A percentile compares a stretch with the other conserved stretches of the same genome.
phyloP scores from a whole-genome alignment of 257 asterid genomes.

The Rhazya stricta region DNA sequence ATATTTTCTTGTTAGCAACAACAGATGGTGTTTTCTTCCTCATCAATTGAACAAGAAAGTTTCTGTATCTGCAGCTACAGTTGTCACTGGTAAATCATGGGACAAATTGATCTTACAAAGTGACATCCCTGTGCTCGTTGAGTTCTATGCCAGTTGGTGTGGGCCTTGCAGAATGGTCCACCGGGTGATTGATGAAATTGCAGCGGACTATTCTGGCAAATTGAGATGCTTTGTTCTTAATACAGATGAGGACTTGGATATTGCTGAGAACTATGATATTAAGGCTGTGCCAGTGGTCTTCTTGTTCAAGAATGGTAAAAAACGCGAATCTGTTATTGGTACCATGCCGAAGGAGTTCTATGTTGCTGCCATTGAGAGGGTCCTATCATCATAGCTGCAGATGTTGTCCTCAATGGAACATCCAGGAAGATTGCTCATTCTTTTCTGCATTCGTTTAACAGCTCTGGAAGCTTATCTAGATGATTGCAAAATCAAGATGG shows the following conservation, averaged over 20 bases:
- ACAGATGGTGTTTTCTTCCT: background rate
- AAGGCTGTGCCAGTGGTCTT: slow-evolving; percentile 88
- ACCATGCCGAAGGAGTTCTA: slow-evolving; percentile 94
- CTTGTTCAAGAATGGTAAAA: slow-evolving; percentile 77
- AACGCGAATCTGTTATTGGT: slow-evolving; percentile 53
- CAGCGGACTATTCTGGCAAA: slow-evolving; percentile 68
- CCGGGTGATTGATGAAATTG: slow-evolving; percentile 78
- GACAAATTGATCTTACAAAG: slow-evolving; percentile 55
- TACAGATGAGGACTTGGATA: slow-evolving; percentile 54
- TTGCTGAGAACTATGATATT: slow-evolving; percentile 65
- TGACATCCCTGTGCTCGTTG: slow-evolving; percentile 71
- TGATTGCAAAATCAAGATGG: background rate
- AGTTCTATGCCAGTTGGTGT: slow-evolving; percentile 86
- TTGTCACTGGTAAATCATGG: slow-evolving; percentile 71
- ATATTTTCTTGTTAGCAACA: background rate
- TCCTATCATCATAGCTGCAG: slow-evolving; percentile 35
- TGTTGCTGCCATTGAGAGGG: slow-evolving; percentile 70
- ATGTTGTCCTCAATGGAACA: background rate
- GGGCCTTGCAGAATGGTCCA: slow-evolving; percentile 97
- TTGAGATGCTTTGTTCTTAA: slow-evolving; percentile 64
- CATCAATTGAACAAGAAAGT: background rate
- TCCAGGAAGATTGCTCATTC: background rate
- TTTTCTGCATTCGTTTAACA: background rate
- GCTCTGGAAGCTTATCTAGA: background rate
- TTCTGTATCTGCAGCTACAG: slow-evolving; percentile 44